phyloP scores from a whole-genome alignment of 176 grass and related monocot species.

The Bonia amplexicaulis region DNA sequence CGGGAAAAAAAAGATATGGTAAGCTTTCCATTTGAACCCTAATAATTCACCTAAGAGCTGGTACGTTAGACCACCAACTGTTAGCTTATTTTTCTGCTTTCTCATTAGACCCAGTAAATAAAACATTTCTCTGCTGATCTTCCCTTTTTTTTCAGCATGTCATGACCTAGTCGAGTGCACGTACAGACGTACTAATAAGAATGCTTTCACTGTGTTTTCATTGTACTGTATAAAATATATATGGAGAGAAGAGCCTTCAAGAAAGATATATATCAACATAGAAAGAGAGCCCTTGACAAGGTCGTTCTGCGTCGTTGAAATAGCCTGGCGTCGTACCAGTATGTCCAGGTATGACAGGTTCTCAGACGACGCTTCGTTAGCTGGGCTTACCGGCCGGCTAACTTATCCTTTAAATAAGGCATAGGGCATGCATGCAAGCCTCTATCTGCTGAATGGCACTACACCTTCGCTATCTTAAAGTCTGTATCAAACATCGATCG shows the following conservation, averaged over 20 bases:
- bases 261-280: not conserved
- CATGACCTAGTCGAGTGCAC: not conserved
- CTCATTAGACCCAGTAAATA: not conserved
- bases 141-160: not conserved
- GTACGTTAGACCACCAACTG: not conserved
- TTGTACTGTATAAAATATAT: not conserved
- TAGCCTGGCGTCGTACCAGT: not conserved
- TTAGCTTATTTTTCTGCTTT: not conserved
- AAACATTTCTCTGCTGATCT: not conserved
- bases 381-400: not conserved
- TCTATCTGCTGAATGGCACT: not conserved
- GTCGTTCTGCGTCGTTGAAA: constrained; percentile 2
- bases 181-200: not conserved
- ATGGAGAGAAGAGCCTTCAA: not conserved
- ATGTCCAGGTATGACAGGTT: constrained; percentile 3
- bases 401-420: not conserved
- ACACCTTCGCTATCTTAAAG: not conserved
- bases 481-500: not conserved
- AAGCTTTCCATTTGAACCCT: not conserved
- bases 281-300: not conserved
- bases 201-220: not conserved
- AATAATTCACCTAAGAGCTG: not conserved
- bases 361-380: not conserved
- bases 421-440: not conserved
- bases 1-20: not conserved